Percentiles rank a stretch among this genome's conserved stretches.
Conservation (phyloP, 306 rosid species). For the Citrullus colocynthis region DNA sequence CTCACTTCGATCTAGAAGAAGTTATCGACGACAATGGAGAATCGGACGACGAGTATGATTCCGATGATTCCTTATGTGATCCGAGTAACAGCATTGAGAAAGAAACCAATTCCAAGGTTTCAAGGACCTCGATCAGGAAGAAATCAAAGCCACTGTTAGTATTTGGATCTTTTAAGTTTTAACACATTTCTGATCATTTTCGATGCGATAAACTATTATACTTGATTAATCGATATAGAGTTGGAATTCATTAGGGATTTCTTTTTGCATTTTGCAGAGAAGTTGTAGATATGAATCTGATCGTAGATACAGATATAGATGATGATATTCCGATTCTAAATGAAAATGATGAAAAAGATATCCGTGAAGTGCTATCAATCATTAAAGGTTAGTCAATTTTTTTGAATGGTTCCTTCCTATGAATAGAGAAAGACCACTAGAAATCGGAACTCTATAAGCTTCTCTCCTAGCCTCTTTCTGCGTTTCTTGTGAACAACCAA, state of each 20-base stretch:
- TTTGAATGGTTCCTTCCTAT: neutral
- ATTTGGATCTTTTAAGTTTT: neutral
- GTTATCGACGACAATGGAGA: conserved; percentile 19
- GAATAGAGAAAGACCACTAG: neutral
- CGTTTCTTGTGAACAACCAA: neutral
- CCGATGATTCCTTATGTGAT: conserved; percentile 33
- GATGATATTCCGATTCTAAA: conserved; percentile 19
- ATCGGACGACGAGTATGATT: conserved; percentile 20
- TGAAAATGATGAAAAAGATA: conserved; percentile 22
- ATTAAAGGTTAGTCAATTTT: conserved; percentile 31
- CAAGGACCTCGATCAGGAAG: conserved; percentile 33
- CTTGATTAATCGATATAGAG: neutral
- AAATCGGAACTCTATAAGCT: neutral
- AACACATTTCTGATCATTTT: neutral
- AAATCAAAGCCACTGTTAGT: conserved; percentile 30
- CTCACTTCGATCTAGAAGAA: conserved; percentile 1
- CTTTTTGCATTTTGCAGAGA: conserved; percentile 25
- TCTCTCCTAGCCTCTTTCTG: neutral
- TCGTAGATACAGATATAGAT: conserved; percentile 11
- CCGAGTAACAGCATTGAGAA: conserved; percentile 24
- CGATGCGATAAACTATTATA: neutral
- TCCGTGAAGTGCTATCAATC: conserved; percentile 25
- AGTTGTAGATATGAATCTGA: conserved; percentile 6
- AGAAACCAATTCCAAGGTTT: conserved; percentile 28
- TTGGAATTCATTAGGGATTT: neutral